phyloP scores from a whole-genome alignment of 192 early-diverging fungal species.

The Diversispora eburnea region DNA sequence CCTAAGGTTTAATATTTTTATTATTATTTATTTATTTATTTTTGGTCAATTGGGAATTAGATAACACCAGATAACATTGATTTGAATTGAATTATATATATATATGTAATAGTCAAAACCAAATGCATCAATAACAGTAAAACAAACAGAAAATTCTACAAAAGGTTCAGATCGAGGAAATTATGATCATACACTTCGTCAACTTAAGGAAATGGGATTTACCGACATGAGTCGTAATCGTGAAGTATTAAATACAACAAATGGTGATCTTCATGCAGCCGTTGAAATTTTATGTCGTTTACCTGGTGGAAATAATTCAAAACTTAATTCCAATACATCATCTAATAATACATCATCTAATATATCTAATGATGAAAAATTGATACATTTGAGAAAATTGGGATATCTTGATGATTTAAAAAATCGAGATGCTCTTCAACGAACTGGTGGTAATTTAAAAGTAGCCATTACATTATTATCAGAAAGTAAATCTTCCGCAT shows the following conservation, averaged over 20 bases:
- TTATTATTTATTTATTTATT: too few species aligned
- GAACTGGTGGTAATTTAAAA: conserved; percentile 72
- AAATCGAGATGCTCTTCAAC: conserved; percentile 66
- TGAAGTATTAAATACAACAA: conserved; percentile 63
- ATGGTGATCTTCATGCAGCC: conserved; percentile 72
- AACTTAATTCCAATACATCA: background rate
- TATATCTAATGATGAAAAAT: conserved; percentile 49
- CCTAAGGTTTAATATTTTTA: background rate
- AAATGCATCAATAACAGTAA: conserved; percentile 25
- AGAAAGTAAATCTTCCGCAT: conserved; percentile 31
- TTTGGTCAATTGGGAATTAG: too few species aligned
- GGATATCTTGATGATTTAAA: conserved; percentile 69
- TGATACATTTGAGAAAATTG: conserved; percentile 61
- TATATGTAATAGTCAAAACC: background rate
- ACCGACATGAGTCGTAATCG: conserved; percentile 62
- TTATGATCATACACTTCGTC: conserved; percentile 41
- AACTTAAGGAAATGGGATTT: conserved; percentile 82
- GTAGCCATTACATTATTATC: conserved; percentile 63
- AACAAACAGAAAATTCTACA: conserved; percentile 23
- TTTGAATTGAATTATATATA: too few species aligned
- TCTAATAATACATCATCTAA: background rate
- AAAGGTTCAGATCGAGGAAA: conserved; percentile 11
- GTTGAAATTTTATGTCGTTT: conserved; percentile 61
- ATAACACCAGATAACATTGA: too few species aligned
- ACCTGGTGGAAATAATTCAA: background rate